Conservation (phyloP, 495 filamentous ascomycete genomes). For the Platismatia glauca region DNA sequence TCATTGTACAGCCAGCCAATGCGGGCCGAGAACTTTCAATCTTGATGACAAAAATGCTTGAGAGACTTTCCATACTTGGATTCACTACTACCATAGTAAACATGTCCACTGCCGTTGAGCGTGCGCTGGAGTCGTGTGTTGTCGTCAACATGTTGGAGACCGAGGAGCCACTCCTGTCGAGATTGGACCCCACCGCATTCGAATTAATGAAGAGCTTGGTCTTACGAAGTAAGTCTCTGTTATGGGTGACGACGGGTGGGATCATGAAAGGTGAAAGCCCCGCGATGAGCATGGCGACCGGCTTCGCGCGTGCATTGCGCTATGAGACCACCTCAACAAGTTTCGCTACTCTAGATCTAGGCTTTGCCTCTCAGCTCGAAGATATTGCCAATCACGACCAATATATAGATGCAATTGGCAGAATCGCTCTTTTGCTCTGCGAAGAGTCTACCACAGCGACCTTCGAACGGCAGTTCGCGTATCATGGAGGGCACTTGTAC, state of each 20-base stretch:
- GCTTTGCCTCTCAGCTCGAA: neutral
- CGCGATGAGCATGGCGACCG: neutral
- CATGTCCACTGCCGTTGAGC: neutral
- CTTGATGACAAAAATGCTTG: neutral
- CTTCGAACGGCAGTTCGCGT: conserved; percentile 3
- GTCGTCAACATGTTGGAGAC: conserved; percentile 16
- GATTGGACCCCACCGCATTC: neutral
- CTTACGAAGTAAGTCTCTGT: neutral
- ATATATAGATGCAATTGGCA: neutral
- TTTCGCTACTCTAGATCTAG: conserved; percentile 3
- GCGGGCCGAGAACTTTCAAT: neutral
- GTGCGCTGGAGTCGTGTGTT: conserved; percentile 14
- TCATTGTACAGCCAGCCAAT: neutral
- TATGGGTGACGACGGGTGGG: conserved; percentile 3
- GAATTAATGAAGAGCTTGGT: neutral
- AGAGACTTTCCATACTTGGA: neutral
- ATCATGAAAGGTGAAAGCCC: neutral
- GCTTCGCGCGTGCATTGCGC: conserved; percentile 1
- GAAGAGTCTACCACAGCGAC: neutral
- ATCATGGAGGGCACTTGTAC: conserved; percentile 11
- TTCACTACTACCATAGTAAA: neutral
- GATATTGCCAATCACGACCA: neutral
- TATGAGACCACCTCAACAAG: neutral
- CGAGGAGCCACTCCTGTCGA: neutral
- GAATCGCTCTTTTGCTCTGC: neutral